These are phyloP conservation scores for Diplodia corticola DNA, from an alignment of 2,329 filamentous ascomycete genomes.

Conservation along the genomic window DNA sequence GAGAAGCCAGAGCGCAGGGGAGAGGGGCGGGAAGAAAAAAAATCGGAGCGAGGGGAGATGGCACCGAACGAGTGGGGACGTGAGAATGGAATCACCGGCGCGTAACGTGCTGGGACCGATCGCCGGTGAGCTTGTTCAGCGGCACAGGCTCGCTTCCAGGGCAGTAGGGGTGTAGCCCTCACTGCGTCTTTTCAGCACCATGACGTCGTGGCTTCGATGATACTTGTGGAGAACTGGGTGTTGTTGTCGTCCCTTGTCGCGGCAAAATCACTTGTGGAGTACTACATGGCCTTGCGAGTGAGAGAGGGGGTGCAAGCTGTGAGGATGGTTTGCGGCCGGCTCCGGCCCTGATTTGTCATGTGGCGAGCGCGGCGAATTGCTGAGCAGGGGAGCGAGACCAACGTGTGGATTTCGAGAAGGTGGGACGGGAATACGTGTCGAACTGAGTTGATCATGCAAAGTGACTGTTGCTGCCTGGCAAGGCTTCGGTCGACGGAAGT, in stretches of 20 bases:
- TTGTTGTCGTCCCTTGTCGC: too few species aligned
- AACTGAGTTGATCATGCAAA: neutral
- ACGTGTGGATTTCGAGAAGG: neutral
- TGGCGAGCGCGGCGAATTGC: neutral
- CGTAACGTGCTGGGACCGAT: neutral
- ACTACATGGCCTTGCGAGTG: neutral
- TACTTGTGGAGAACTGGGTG: neutral
- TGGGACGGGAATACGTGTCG: neutral
- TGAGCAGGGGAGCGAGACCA: neutral
- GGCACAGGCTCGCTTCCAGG: neutral
- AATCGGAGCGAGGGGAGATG: neutral
- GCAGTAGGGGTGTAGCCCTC: neutral
- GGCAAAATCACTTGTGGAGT: too few species aligned
- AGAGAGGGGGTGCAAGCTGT: neutral
- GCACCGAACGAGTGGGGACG: neutral
- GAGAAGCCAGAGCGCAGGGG: too few species aligned
- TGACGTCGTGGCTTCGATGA: neutral
- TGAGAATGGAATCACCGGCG: neutral
- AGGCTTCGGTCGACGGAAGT: neutral
- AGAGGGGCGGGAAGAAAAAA: neutral
- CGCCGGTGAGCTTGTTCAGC: neutral
- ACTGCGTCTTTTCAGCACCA: neutral
- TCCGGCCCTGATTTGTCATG: slow-evolving; percentile 1
- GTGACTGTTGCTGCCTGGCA: neutral
- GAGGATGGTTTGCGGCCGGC: neutral